Evolutionary conservation across 352 stramenopile genomes (phyloP), one percentile per base, ranked within the genome.

Genomic region (Aphanomyces astaci): DNA sequence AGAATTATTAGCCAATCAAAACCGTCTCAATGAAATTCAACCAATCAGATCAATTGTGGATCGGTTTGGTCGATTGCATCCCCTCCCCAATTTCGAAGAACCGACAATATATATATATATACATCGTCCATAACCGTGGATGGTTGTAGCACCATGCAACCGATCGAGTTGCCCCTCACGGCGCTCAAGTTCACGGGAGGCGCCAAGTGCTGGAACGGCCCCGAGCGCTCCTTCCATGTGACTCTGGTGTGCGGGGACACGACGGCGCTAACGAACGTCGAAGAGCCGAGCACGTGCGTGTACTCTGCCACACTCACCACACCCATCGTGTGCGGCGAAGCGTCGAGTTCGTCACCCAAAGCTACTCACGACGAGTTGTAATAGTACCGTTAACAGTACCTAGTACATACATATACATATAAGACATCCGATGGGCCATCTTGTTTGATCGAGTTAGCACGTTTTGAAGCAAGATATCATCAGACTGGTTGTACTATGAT

Each of bases 141-240:
- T 24, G 48, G 22, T n/a, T 64, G 11, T 45, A 71, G 30, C 28
- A 64, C 11, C 33, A 71, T 63, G 27, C 5, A 36, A 40, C 24
- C n/a, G n/a, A 43, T 36, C 15, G 49, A 22, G 19, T 54, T 4
- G 40, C 0, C 52, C 64, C 43, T 30, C n/a, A 65, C 74, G 13
- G 73, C 78, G 30, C 36, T 89, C 5, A 81, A 72, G 70, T 96
- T 92, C 68, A 80, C 75, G 13, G 75, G 78, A 17, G 89, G 89
- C 25, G 66, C 78, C 40, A 89, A 82, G 62, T 97, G 89, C 75
- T 97, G 88, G 88, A 96, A 96, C 60, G 88, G 88, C 3, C 88
- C 87, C 17, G 71, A 86, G 11, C 81, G 89, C 36, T 95, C 86
- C 30, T 64, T 96, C 25, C 87, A 74, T 17, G 80, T 96, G 28